Base-by-base conservation (phyloP, 2,329 filamentous ascomycete species). In the Scedosporium aurantiacum region DNA sequence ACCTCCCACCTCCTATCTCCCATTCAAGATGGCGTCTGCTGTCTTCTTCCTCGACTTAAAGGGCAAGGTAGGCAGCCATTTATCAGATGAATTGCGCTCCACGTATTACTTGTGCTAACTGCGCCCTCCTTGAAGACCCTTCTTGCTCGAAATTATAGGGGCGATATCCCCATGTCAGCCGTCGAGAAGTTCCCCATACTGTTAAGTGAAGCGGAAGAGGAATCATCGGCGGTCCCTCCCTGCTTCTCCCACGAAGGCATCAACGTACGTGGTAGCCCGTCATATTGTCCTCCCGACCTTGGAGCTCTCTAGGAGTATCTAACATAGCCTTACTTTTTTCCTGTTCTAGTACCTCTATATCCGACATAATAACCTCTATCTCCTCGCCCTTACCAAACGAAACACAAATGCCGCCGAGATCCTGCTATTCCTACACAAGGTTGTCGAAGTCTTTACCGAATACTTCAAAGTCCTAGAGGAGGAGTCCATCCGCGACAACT, bases 391-490 rank as follows among this genome's bases (percentile, higher is more conserved):
- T 63, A 99, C 94, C 62, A 99, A 99, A 82, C 90, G 93, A 73
- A 99, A 99, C 78, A 96, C 91, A 69, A 99, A 99, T 80, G 94
- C 94, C 67, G 91, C 94, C 77, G 94, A 99, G 77, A 97, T 99
- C 68, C 86, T 99, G 56, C 87, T 99, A 58, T 99, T 99, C 81
- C 83, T 99, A 61, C 94, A 99, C 79, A 96, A 96, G 76, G 84
- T 99, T 61, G 94, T 99, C 70, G 94, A 97, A 74, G 94, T 99
- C 65, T 99, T 99, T 73, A 99, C 94, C 63, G 94, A 99, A 76
- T 99, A 99, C 80, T 99, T 99, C 82, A 99, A 99, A 75, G 93
- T 95, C 65, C 82, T 99, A 63, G 94, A 99, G 75, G 94, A 99
- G 75, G 94, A 99, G 76, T 96, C 91, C 69, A 99, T 99, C 73